Evolutionary conservation across 2,329 filamentous ascomycete genomes (phyloP), one percentile per base, ranked within the genome.

Genomic region (Colletotrichum liriopes): DNA sequence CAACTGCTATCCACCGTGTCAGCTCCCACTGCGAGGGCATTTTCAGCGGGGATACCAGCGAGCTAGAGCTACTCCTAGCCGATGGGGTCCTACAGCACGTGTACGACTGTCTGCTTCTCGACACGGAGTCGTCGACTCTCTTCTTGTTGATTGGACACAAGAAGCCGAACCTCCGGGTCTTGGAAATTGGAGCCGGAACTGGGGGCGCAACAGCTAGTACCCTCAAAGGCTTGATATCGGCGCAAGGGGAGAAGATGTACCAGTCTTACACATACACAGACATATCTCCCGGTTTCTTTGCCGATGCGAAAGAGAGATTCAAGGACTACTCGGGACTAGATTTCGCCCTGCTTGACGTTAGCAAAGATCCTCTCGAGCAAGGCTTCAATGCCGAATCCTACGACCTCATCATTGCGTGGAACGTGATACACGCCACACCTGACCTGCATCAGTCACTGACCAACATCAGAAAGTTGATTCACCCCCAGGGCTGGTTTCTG

Each of bases 391-490:
- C 43, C 29, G 59, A 52, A 18, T 55, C 59, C 11, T 85, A 81
- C 71, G 84, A 86, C 58, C 16, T 86, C 11, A 61, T 86, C 16
- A 73, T 85, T 29, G 82, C 82, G 1, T 78, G 79, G 4, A 77
- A 80, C 43, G 80, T 83, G 14, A 73, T 87, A 0, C 82, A 85
- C 64, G 82, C 83, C 1, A 85, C 83, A 1, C 49, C 52, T n/a
- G 7, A 59, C 20, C 62, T 73, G 29, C 8, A 16, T 9, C 20
- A 52, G 29, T 43, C 66, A 37, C 43, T 73, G 18, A 12, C 32
- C 0, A 73, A 73, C 45, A 64, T 70, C 32, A 56, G 63, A 6
- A 65, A 66, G 41, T 54, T 73, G 26, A 58, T 73, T 16, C 49
- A 58, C 8, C 71, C 71, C 14, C 18, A 54, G 11, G 71, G 71